Percentiles rank a stretch among this genome's conserved stretches.
Conservation (phyloP, 257 asterid species). For the Petunia axillaris region DNA sequence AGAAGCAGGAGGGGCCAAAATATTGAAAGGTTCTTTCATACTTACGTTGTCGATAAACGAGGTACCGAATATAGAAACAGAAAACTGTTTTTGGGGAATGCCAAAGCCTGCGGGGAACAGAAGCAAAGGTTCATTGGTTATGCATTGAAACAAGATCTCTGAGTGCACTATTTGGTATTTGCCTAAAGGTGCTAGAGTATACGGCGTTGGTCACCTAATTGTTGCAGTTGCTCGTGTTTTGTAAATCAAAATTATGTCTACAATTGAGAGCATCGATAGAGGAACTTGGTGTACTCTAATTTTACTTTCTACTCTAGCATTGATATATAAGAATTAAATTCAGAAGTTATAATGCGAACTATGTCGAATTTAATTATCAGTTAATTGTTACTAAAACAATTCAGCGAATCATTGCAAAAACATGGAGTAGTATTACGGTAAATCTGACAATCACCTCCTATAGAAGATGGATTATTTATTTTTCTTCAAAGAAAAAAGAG, state of each 20-base stretch:
- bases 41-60: background rate
- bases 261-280: background rate
- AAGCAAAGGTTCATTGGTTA: conserved; percentile 5
- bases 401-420: no score
- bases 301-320: background rate
- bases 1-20: no score
- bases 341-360: background rate
- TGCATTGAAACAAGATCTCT: background rate
- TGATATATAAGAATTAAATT: background rate
- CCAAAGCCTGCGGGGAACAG: background rate
- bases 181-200: background rate
- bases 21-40: no score
- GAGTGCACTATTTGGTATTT: background rate
- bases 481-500: no score
- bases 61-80: background rate
- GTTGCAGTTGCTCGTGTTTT: background rate
- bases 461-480: no score
- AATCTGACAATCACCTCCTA: background rate
- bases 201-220: background rate
- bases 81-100: conserved; percentile 8
- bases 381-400: no score
- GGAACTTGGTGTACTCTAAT: background rate
- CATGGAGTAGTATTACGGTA: no score
- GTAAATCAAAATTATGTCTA: background rate
- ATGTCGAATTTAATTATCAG: background rate